Conservation (phyloP, 2,329 filamentous ascomycete species). For the Curvularia lunata region DNA sequence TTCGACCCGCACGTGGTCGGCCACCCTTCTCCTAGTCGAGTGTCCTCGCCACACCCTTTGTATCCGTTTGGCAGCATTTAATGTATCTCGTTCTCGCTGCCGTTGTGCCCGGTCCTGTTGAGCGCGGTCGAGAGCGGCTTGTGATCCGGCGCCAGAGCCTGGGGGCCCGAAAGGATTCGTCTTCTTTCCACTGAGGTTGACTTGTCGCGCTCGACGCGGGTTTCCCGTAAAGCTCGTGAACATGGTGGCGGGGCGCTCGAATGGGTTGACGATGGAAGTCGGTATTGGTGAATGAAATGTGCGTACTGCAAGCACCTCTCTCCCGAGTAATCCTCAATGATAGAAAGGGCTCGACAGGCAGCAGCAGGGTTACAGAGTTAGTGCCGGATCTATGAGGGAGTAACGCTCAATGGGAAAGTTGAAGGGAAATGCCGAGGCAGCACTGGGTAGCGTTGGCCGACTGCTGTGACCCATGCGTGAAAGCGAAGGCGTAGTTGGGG, state of each 20-base stretch:
- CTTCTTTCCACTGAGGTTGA: conserved; percentile 88
- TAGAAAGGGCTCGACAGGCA: background rate
- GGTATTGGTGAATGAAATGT: background rate
- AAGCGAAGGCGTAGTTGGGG: background rate
- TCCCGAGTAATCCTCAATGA: background rate
- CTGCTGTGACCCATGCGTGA: background rate
- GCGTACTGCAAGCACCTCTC: background rate
- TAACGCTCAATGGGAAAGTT: conserved; percentile 7
- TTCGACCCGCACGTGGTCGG: conserved; percentile 57
- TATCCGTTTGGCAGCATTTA: conserved; percentile 75
- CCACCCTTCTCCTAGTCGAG: conserved; percentile 64
- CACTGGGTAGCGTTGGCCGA: background rate
- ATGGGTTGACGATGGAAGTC: background rate
- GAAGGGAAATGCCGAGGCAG: conserved; percentile 7
- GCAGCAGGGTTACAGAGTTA: conserved; percentile 7
- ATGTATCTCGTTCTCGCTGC: conserved; percentile 78
- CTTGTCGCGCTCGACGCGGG: conserved; percentile 83
- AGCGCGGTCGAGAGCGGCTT: conserved; percentile 80
- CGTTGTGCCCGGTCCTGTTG: conserved; percentile 83
- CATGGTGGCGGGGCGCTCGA: conserved; percentile 61
- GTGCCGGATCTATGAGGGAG: conserved; percentile 11
- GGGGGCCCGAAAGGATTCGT: conserved; percentile 75
- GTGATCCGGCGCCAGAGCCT: conserved; percentile 67
- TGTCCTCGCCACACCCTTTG: conserved; percentile 87
- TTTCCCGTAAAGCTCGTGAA: conserved; percentile 90